Base-by-base conservation (phyloP, 768 basidiomycete genomes). In the Auricularia sp. region DNA sequence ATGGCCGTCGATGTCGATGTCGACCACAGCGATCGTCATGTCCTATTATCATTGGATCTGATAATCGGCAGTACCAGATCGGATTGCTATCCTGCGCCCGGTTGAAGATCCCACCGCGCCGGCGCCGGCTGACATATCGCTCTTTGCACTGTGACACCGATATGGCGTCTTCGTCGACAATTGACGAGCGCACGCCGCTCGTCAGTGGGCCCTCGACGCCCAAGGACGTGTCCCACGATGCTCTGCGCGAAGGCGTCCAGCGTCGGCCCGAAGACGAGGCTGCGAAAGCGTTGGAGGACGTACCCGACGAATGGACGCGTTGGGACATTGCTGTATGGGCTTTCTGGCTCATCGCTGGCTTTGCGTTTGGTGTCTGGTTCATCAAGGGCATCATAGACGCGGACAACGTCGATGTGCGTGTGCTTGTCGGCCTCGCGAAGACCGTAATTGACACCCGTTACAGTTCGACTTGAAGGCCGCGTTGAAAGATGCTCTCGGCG, bases 401-500 rank as follows among this genome's bases (percentile, higher is more conserved):
- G 7, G 87, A 81, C 29, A 86, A 90, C 71, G 80, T 83, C 11
- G 80, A 88, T 54, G 88, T 90, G 64, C 64, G 85, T 73, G 23
- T 11, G 60, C 47, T 63, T 42, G 44, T 42, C 16, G 12, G 6
- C 8, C 29, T 29, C 29, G 29, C 29, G 29, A 29, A 29, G 29
- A 29, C 21, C 54, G 53, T 2, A 36, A 65, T 44, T 35, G 29
- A 29, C 29, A 34, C 56, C 21, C 34, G 23, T 62, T 43, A 12
- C 72, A 96, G 86, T 96, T 98, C 67, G 93, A 98, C 73, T 76
- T 90, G 11, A 76, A 77, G 36, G 82, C 83, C 35, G 91, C 95
- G 0, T 75, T 97, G 68, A 90, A 84, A 77, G 84, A 80, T 56
- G 96, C 95, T 3, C 80, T 91, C 0, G 95, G 96, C 7, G 95